A percentile compares a stretch with the other conserved stretches of the same genome.
Conservation (phyloP, 2,329 filamentous ascomycete genomes). For the Metarhizium brunneum region DNA sequence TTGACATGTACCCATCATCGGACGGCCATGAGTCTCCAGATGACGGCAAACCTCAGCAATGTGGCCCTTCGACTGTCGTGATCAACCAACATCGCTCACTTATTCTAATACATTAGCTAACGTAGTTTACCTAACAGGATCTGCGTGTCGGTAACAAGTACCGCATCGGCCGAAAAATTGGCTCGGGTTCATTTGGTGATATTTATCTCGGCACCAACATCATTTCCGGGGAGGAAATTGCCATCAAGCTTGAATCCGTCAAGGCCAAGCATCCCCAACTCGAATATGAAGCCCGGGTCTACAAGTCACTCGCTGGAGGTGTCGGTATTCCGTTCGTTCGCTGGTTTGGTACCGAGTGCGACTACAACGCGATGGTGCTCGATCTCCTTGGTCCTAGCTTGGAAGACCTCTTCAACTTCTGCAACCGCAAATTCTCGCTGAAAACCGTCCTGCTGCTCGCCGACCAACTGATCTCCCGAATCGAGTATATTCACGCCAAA, state of each 20-base stretch:
- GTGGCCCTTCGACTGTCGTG: background rate
- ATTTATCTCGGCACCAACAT: constrained; percentile 99
- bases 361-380: constrained; percentile 99
- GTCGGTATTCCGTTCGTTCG: constrained; percentile 98
- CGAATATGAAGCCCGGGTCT: constrained; percentile 96
- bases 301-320: constrained; percentile 82
- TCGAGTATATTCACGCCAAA: constrained; percentile 99
- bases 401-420: constrained; percentile 99
- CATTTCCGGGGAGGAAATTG: constrained; percentile 98
- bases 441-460: constrained; percentile 96
- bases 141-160: constrained; percentile 99
- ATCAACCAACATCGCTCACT: background rate
- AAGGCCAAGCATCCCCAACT: constrained; percentile 99
- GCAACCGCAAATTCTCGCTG: constrained; percentile 98
- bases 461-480: constrained; percentile 96
- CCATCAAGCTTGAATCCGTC: constrained; percentile 98
- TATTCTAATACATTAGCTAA: background rate
- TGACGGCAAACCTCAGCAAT: background rate
- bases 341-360: constrained; percentile 99
- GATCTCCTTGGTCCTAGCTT: constrained; percentile 91
- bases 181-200: constrained; percentile 93
- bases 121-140: constrained; percentile 52
- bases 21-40: background rate
- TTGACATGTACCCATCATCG: background rate
- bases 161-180: constrained; percentile 98